These are phyloP conservation scores for Conringia planisiliqua DNA, from an alignment of 345 rosid genomes.

Conservation along the genomic window DNA sequence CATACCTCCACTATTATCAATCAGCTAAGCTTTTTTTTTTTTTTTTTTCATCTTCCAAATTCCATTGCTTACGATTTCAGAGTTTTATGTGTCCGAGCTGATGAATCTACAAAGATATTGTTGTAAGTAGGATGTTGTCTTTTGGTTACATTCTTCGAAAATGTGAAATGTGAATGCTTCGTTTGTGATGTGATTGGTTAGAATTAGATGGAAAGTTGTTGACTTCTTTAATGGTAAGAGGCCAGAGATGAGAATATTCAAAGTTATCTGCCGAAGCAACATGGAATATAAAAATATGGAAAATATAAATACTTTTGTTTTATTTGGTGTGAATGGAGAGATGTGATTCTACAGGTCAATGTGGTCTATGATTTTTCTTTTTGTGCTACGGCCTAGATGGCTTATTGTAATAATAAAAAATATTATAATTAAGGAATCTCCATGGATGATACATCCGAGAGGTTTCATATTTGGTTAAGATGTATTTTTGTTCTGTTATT, in stretches of 20 bases:
- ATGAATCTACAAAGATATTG: neutral
- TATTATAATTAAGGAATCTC: neutral
- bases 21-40: neutral
- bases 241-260: slow-evolving; percentile 8
- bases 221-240: slow-evolving; percentile 12
- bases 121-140: neutral
- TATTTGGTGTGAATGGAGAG: neutral
- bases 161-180: neutral
- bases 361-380: neutral
- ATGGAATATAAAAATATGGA: slow-evolving; percentile 2
- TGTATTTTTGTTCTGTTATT: slow-evolving; percentile 15
- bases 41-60: neutral
- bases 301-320: neutral
- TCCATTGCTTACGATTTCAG: neutral
- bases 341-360: slow-evolving; percentile 8
- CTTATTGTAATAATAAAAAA: neutral
- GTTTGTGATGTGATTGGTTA: slow-evolving; percentile 9
- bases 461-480: neutral
- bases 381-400: neutral
- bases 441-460: slow-evolving; percentile 12
- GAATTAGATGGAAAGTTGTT: neutral
- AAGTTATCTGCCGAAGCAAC: slow-evolving; percentile 20
- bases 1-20: neutral
- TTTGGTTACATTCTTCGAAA: neutral
- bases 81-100: neutral